Evolutionary conservation across 2,329 filamentous ascomycete species (phyloP).

Genomic region (Alternaria panax): DNA sequence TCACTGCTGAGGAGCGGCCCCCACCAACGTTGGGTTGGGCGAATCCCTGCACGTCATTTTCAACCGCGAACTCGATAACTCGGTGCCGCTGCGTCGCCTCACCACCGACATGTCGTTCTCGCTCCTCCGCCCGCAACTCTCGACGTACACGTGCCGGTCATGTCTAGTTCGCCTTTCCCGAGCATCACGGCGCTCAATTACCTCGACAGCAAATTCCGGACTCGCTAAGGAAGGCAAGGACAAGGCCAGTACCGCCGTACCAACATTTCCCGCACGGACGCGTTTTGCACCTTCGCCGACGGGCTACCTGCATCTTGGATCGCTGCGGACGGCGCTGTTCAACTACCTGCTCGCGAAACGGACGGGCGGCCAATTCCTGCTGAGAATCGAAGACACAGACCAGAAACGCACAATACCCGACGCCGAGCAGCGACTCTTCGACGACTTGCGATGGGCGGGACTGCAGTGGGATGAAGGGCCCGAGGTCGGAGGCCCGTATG

Average conservation of each 20-base stretch:
- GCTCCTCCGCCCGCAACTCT: constrained; percentile 31
- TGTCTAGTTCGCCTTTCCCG: constrained; percentile 35
- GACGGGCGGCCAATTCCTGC: constrained; percentile 86
- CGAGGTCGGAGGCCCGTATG: constrained; percentile 78
- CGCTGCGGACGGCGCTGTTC: constrained; percentile 90
- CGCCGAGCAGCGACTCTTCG: constrained; percentile 77
- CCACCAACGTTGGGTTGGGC: constrained; percentile 8
- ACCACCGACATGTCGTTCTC: constrained; percentile 32
- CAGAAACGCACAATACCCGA: constrained; percentile 82
- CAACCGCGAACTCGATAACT: constrained; percentile 6
- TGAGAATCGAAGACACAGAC: constrained; percentile 95
- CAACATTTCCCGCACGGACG: constrained; percentile 61
- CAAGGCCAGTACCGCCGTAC: constrained; percentile 30
- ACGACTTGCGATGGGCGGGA: constrained; percentile 87
- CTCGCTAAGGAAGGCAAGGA: background rate
- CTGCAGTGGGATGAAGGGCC: constrained; percentile 95
- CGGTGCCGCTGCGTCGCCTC: constrained; percentile 1
- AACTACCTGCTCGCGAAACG: constrained; percentile 90
- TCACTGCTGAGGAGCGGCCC: constrained; percentile 9
- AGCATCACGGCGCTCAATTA: constrained; percentile 23
- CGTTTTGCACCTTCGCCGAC: constrained; percentile 97
- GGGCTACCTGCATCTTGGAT: constrained; percentile 90
- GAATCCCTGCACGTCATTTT: constrained; percentile 17
- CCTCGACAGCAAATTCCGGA: constrained; percentile 10
- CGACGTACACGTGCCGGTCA: constrained; percentile 39